A percentile compares a stretch with the other conserved stretches of the same genome.
These are phyloP conservation scores for Cryptococcus sp. DNA, from an alignment of 1,284 basidiomycete genomes.

Conservation along the genomic window DNA sequence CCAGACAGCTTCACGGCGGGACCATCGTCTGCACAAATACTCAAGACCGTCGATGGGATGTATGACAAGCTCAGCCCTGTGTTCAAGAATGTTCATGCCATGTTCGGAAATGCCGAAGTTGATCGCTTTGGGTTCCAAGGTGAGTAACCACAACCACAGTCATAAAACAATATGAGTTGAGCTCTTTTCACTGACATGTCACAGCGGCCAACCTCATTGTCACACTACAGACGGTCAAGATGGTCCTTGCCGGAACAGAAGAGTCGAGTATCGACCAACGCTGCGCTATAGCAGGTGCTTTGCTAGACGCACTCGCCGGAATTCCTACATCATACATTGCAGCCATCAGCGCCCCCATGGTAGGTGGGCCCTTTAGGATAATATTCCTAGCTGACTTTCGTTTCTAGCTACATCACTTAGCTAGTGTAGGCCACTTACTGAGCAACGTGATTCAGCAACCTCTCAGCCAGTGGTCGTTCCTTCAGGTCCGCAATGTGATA, in stretches of 20 bases:
- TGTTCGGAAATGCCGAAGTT: constrained; percentile 17
- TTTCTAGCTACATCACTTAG: constrained; percentile 27
- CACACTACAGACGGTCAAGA: constrained; percentile 24
- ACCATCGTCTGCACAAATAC: neutral
- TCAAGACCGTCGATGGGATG: constrained; percentile 6
- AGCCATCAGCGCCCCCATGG: constrained; percentile 36
- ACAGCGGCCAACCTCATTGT: constrained; percentile 27
- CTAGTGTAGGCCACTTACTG: constrained; percentile 25
- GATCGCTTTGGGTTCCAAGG: constrained; percentile 26
- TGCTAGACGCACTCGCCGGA: constrained; percentile 20
- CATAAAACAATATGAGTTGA: constrained; percentile 2
- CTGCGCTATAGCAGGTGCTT: constrained; percentile 26
- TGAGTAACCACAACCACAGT: constrained; percentile 1
- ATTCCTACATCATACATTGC: constrained; percentile 31
- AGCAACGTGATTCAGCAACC: constrained; percentile 26
- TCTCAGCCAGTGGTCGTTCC: constrained; percentile 18
- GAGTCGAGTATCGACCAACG: constrained; percentile 16
- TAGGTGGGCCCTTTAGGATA: constrained; percentile 9
- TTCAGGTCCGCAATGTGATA: constrained; percentile 28
- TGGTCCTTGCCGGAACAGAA: constrained; percentile 22
- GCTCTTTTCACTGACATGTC: neutral
- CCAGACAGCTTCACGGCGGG: constrained; percentile 16
- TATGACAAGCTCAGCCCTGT: constrained; percentile 13
- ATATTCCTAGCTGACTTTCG: neutral
- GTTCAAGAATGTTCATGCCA: constrained; percentile 16